Evolutionary conservation across 495 filamentous ascomycete species (phyloP).

Genomic region (Lepraria neglecta): DNA sequence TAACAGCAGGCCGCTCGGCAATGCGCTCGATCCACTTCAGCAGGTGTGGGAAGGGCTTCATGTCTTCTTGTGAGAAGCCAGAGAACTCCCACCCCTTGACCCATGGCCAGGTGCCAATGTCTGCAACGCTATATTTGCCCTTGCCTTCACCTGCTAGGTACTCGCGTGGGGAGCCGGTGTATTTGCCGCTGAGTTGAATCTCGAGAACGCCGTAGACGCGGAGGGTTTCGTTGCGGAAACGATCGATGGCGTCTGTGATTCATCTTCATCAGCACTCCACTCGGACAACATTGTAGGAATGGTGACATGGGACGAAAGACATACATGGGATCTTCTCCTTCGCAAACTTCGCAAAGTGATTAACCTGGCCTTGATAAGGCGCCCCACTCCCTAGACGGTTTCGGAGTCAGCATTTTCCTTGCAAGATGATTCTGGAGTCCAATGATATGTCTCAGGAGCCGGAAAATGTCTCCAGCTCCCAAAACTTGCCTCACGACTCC

Average conservation of each 20-base stretch:
- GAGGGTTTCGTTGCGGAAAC: conserved; percentile 48
- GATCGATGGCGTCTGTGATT: conserved; percentile 43
- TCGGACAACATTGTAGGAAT: neutral
- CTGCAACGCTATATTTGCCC: conserved; percentile 49
- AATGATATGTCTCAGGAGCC: too few species aligned
- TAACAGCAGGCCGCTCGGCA: conserved; percentile 44
- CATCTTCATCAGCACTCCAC: neutral
- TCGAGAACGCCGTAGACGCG: conserved; percentile 51
- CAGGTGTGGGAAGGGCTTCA: conserved; percentile 47
- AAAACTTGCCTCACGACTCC: too few species aligned
- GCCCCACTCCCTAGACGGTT: conserved; percentile 11
- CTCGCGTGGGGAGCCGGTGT: conserved; percentile 38
- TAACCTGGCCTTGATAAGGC: conserved; percentile 32
- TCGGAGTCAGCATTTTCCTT: neutral
- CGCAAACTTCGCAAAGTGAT: conserved; percentile 35
- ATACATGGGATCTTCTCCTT: conserved; percentile 44
- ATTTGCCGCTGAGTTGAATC: conserved; percentile 36
- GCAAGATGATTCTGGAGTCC: too few species aligned
- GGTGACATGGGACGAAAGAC: conserved; percentile 15
- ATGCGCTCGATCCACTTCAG: conserved; percentile 50
- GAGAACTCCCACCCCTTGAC: conserved; percentile 40
- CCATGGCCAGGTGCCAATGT: conserved; percentile 54
- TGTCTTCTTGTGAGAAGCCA: conserved; percentile 43
- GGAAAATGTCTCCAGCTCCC: too few species aligned
- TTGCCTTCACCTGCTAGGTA: conserved; percentile 50